Evolutionary conservation across 208 protist species (phyloP).

Genomic region (Trypanosoma congolense): DNA sequence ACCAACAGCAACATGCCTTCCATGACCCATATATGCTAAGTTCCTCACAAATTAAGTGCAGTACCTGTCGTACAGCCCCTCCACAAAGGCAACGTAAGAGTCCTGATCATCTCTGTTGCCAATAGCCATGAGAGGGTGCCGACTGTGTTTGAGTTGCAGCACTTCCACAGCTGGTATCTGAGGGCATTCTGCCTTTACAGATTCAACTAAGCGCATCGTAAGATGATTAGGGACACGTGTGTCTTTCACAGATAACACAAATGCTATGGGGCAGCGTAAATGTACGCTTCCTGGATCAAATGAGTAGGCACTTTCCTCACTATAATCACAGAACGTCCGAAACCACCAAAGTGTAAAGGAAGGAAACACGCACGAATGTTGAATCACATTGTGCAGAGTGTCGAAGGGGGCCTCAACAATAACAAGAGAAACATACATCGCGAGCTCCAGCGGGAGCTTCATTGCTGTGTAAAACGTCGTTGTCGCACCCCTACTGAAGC

Average conservation of each 20-base stretch:
- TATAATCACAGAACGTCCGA: conserved; percentile 66
- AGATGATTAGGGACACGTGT: conserved; percentile 63
- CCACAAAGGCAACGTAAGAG: conserved; percentile 78
- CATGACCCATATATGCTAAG: not conserved
- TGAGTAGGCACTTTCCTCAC: conserved; percentile 41
- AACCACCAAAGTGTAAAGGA: conserved; percentile 66
- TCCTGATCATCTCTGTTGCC: conserved; percentile 71
- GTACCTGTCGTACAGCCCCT: conserved; percentile 70
- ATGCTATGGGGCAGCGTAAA: conserved; percentile 72
- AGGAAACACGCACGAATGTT: conserved; percentile 50
- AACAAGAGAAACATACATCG: conserved; percentile 71
- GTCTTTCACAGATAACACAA: conserved; percentile 74
- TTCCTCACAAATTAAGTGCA: conserved; percentile 19
- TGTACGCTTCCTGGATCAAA: conserved; percentile 50
- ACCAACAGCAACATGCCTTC: not conserved
- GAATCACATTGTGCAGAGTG: conserved; percentile 68
- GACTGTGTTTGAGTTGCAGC: conserved; percentile 63
- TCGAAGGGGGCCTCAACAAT: conserved; percentile 84
- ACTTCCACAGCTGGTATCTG: conserved; percentile 80
- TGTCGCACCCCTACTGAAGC: conserved; percentile 75
- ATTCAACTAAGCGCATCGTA: conserved; percentile 64
- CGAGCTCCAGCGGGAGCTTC: conserved; percentile 62
- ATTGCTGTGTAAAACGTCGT: conserved; percentile 77
- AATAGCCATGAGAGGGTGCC: conserved; percentile 73
- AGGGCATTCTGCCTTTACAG: conserved; percentile 47